Base-by-base conservation (phyloP, 306 rosid genomes). In the Cotoneaster glaucophyllus region DNA sequence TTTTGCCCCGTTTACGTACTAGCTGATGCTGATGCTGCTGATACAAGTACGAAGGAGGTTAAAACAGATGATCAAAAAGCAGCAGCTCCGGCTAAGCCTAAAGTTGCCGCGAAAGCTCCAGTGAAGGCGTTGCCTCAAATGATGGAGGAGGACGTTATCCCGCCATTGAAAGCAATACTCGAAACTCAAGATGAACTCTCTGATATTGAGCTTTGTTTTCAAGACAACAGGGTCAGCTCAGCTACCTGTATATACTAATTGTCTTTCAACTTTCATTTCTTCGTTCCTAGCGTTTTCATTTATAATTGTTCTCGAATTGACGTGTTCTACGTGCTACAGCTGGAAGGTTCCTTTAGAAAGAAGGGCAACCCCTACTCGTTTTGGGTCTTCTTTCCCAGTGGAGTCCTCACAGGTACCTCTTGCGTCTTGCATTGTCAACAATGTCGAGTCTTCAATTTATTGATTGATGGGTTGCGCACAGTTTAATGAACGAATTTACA, bases 61-160 rank as follows among this genome's bases (percentile, higher is more conserved):
- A 89, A 87, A 65, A 78, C 82, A 74, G 81, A 85, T 52, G 54
- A 48, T 77, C 82, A 59, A 88, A 87, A 79, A 15, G 54, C 54
- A 48, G 78, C 85, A 73, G 88, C 88, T 75, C 73, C 90, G 39
- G 85, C 78, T n/a, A 94, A 88, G 87, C 73, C 88, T 26, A 92
- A 85, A 74, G 80, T 93, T 71, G 83, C 93, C 3, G 94, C 94
- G 25, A 95, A 95, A 88, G 93, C 90, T 14, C 84, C 88, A 25
- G 77, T 10, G 24, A 90, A 95, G 91, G 80, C 93, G 24, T 82
- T 92, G 66, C 97, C 97, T 43, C 86, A 89, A 82, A 81, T 92
- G 93, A 95, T 95, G 97, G 92, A 84, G 70, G 99, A 90, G 77
- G 99, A 95, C 67, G 89, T 95, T 56, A 95, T 95, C 75, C 97